Evolutionary conservation across 495 filamentous ascomycete genomes (phyloP).

Genomic region (Aspergillus kassunensis): DNA sequence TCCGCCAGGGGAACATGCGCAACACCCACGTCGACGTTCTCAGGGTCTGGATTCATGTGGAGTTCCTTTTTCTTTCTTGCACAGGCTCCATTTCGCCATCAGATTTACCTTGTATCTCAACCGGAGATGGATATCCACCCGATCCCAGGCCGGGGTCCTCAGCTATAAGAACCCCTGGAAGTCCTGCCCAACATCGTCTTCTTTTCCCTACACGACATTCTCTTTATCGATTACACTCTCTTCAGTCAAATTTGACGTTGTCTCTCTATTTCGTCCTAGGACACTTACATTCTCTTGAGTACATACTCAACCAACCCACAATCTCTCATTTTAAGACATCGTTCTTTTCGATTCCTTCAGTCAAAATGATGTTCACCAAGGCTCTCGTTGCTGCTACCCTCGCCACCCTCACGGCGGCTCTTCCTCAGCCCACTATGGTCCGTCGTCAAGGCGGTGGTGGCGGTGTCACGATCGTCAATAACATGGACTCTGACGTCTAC

Average conservation of each 20-base stretch:
- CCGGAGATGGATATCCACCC: not conserved
- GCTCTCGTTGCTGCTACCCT: constrained; percentile 36
- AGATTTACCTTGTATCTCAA: not conserved
- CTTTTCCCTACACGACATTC: constrained; percentile 15
- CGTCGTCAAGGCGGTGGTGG: constrained; percentile 19
- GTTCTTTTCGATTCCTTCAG: constrained; percentile 9
- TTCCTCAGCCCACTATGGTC: constrained; percentile 27
- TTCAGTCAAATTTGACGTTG: constrained; percentile 16
- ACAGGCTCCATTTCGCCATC: constrained; percentile 11
- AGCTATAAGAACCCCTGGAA: constrained; percentile 9
- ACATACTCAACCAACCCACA: constrained; percentile 9
- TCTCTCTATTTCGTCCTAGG: constrained; percentile 14
- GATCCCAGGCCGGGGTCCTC: constrained; percentile 3
- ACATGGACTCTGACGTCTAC: constrained; percentile 36
- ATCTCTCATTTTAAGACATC: constrained; percentile 13
- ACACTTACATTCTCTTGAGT: constrained; percentile 9
- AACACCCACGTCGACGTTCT: constrained; percentile 2
- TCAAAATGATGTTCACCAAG: constrained; percentile 49
- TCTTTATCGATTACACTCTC: constrained; percentile 8
- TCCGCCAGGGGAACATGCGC: constrained; percentile 5
- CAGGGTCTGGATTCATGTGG: constrained; percentile 14
- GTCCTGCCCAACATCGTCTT: constrained; percentile 1
- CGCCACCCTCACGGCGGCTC: constrained; percentile 35
- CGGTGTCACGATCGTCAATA: constrained; percentile 37
- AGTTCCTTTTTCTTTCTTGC: constrained; percentile 8